These are phyloP conservation scores for Termitomyces heimii DNA, from an alignment of 768 basidiomycete genomes.

Conservation along the genomic window DNA sequence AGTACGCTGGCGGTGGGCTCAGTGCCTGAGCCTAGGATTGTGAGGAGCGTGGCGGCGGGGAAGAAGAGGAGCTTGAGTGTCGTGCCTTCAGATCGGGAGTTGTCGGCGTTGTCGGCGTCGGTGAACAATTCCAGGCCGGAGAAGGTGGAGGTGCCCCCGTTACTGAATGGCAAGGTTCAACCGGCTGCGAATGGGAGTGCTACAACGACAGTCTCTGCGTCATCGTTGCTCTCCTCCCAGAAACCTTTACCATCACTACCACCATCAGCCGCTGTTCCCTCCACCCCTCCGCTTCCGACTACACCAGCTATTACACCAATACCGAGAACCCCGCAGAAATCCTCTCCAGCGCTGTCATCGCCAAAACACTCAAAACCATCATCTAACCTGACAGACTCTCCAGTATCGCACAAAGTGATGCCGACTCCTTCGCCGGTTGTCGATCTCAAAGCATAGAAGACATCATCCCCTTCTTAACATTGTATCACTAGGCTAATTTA, in stretches of 20 bases:
- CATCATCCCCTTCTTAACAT: neutral
- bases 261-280: neutral
- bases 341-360: slow-evolving; percentile 2
- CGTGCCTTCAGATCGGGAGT: slow-evolving; percentile 22
- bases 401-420: slow-evolving; percentile 16
- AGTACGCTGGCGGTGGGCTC: slow-evolving; percentile 13
- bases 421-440: slow-evolving; percentile 17
- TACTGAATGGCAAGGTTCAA: slow-evolving; percentile 13
- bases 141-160: slow-evolving; percentile 5
- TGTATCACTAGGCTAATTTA: slow-evolving; percentile 13
- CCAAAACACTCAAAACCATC: slow-evolving; percentile 9
- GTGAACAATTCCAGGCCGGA: slow-evolving; percentile 1
- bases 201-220: slow-evolving; percentile 8
- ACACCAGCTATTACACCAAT: neutral
- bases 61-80: slow-evolving; percentile 33
- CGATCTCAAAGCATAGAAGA: slow-evolving; percentile 23
- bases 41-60: slow-evolving; percentile 49
- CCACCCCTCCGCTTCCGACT: neutral
- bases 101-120: slow-evolving; percentile 14
- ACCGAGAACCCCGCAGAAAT: neutral
- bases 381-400: slow-evolving; percentile 15
- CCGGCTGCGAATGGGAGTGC: slow-evolving; percentile 6
- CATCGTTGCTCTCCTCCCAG: slow-evolving; percentile 9
- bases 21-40: slow-evolving; percentile 41
- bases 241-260: neutral